Base-by-base conservation (phyloP, 192 early-diverging fungal species). In the Rhizophagus prolifer region DNA sequence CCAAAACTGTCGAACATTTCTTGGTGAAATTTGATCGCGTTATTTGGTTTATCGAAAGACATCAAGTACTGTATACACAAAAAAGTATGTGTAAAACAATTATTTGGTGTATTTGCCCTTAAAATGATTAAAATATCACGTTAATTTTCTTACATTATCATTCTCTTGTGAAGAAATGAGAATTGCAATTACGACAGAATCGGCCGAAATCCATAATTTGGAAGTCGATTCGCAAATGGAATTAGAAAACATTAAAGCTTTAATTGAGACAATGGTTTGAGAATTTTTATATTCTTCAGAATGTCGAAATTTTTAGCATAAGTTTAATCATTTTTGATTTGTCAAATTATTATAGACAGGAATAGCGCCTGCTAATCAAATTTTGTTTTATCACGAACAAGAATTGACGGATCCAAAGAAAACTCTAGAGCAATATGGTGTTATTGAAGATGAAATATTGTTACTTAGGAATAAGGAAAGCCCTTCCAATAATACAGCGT, bases 241-340 rank as follows among this genome's bases (percentile, higher is more conserved):
- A 60, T 82, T 94, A 36, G 90, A 91, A 78, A 90, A 93, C 82
- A 84, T 96, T 38, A 86, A 88, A 74, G 95, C 93, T 28, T 85
- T 98, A 28, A 85, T 95, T n/a, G 95, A 96, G 82, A 89, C 85
- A n/a, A 93, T 96, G 82, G 89, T 90, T 62, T 44, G 16, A 16
- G 9, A 26, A 31, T 36, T 26, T 71, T 28, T 59, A 31, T 44
- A 9, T 44, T 44, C 36, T 38, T 38, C 28, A 50, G 14, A 26
- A 71, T 38, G 6, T 46, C 36, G 38, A 58, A 65, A 31, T 74
- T 63, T 72, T 23, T 44, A 44, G 41, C 10, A 12, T 50, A 71
- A 23, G 30, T 21, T 50, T 76, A 47, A 66, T 2, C 25, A 5
- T 44, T 61, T 69, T 71, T 63, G 47, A 28, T 34, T 70, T 16